Percentiles rank a stretch among this genome's conserved stretches.
Conservation (phyloP, 176 grass and related monocot genomes). For the Carex pumila region DNA sequence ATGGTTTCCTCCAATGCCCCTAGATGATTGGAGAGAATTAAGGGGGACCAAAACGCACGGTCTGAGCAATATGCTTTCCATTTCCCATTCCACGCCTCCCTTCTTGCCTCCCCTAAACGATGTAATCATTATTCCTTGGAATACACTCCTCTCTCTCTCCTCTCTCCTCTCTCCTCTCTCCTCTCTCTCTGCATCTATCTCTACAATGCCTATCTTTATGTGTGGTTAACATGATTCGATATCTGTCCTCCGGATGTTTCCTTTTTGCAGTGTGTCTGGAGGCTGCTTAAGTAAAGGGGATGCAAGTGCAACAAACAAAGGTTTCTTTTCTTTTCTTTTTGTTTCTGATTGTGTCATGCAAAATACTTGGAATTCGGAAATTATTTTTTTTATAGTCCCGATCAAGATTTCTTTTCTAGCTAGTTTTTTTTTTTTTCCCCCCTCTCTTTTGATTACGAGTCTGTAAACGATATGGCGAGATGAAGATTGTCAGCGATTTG, state of each 20-base stretch:
- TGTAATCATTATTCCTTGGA: constrained; percentile 97
- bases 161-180: neutral
- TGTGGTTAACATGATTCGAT: constrained; percentile 17
- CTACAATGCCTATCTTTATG: neutral
- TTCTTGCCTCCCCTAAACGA: constrained; percentile 52
- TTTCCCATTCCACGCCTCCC: constrained; percentile 77
- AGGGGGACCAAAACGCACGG: constrained; percentile 67
- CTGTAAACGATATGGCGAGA: neutral
- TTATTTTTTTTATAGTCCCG: neutral
- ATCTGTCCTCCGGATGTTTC: constrained; percentile 13
- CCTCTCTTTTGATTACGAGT: neutral
- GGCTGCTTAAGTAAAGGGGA: constrained; percentile 7
- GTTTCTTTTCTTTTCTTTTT: constrained; percentile 11
- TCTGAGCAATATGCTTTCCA: constrained; percentile 38
- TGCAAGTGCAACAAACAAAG: constrained; percentile 14
- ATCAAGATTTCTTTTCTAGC: neutral
- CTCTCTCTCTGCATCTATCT: neutral
- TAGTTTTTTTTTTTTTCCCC: neutral
- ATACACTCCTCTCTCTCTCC: constrained; percentile 63
- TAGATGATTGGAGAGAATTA: neutral
- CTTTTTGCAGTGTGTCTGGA: constrained; percentile 27
- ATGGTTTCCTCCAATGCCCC: neutral
- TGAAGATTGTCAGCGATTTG: constrained; percentile 1
- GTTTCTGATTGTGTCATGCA: constrained; percentile 9
- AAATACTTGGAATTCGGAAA: neutral